Base-by-base conservation (phyloP, 352 stramenopile species). In the Thraustotheca clavata region DNA sequence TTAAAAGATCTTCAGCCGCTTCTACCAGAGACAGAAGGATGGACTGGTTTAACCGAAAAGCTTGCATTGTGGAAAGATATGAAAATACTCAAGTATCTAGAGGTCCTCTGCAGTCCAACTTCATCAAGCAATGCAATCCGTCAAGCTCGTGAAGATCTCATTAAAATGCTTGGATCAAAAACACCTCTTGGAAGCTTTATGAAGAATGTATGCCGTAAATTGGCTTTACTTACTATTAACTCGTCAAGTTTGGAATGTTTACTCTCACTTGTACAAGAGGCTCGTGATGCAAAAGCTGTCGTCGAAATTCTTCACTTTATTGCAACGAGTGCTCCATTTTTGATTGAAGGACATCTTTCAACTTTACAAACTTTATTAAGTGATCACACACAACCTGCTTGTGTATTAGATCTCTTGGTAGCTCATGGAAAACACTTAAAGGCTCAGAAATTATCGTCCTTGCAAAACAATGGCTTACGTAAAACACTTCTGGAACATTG, bases 151-250 rank as follows among this genome's bases (percentile, higher is more conserved):
- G 83, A 95, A 69, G 70, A 83, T n/a, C 62, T 92, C 11, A 62
- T 93, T 46, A 89, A 88, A 50, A 71, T 76, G 35, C 77, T 92
- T 27, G 86, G 86, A 5, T 89, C 86, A 0, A 95, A 95, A 69
- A 81, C 77, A 0, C 70, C 75, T 9, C 63, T 93, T 4, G 83
- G 86, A 4, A 83, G 88, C 7, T 89, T 91, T 27, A 22, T 91
- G 29, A 93, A 92, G 69, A 88, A 80, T 29, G 49, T 95, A n/a
- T 93, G 83, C 49, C 80, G 83, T 14, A 91, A 90, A 34, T 62
- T 90, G 12, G 83, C 84, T 18, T 57, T 89, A 24, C 61, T 90
- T 24, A 91, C 83, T 1, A 63, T 93, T 9, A 91, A 75, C 62
- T 12, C 71, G 80, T 48, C 43, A 52, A 39, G 77, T 69, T 0